Conservation (phyloP, 306 rosid species). For the Vicia faba region DNA sequence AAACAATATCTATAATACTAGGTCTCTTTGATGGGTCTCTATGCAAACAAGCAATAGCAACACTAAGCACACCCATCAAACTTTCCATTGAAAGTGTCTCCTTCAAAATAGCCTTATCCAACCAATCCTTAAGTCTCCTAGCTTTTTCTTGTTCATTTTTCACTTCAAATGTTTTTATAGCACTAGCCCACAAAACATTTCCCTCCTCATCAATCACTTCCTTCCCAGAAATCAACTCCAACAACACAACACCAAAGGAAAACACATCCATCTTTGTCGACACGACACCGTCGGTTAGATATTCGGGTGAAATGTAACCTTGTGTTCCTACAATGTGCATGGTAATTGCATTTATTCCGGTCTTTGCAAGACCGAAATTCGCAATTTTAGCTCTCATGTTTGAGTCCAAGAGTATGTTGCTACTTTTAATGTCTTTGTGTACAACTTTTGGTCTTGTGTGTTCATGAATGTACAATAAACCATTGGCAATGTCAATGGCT, state of each 20-base stretch:
- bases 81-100: conserved; percentile 69
- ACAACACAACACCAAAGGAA: conserved; percentile 81
- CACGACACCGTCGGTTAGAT: conserved; percentile 77
- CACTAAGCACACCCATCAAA: conserved; percentile 50
- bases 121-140: conserved; percentile 57
- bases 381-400: conserved; percentile 94
- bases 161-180: conserved; percentile 51
- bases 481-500: conserved; percentile 87
- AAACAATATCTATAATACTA: conserved; percentile 77
- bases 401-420: conserved; percentile 83
- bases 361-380: conserved; percentile 85
- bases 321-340: conserved; percentile 98
- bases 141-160: conserved; percentile 53
- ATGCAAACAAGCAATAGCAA: conserved; percentile 77
- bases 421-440: conserved; percentile 91
- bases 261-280: conserved; percentile 92
- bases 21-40: conserved; percentile 80
- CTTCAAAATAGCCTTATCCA: conserved; percentile 50
- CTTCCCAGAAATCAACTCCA: conserved; percentile 76
- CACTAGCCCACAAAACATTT: conserved; percentile 53
- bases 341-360: conserved; percentile 89
- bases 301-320: conserved; percentile 93
- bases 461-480: conserved; percentile 88
- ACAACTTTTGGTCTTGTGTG: conserved; percentile 94
- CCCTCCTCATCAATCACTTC: conserved; percentile 69